Evolutionary conservation across 306 rosid species (phyloP).

Genomic region (Ziziphus jujuba): DNA sequence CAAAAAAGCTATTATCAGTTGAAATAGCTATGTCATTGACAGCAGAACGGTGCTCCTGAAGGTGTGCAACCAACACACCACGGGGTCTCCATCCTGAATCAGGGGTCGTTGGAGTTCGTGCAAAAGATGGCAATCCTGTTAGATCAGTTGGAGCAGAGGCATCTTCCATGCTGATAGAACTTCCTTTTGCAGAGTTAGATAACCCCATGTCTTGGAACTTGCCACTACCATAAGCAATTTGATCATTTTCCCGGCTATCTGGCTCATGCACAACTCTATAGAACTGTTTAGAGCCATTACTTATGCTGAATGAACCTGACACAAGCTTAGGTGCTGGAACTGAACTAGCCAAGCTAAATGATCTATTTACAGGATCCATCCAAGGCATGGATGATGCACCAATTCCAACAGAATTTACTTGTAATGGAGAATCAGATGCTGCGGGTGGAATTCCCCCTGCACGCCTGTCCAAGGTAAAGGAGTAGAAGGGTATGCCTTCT

Average conservation of each 20-base stretch:
- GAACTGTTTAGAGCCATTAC: constrained; percentile 85
- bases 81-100: constrained; percentile 99
- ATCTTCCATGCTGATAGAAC: constrained; percentile 57
- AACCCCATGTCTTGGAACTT: constrained; percentile 71
- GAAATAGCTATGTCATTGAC: constrained; percentile 90
- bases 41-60: constrained; percentile 94
- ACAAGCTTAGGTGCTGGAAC: constrained; percentile 93
- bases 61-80: constrained; percentile 95
- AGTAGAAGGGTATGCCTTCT: constrained; percentile 91
- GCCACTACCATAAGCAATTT: constrained; percentile 47
- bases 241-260: constrained; percentile 85
- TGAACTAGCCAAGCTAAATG: constrained; percentile 83
- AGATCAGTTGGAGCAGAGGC: constrained; percentile 56
- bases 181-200: constrained; percentile 54
- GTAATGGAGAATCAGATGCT: constrained; percentile 75
- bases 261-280: constrained; percentile 98
- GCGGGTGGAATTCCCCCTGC: constrained; percentile 68
- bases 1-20: constrained; percentile 84
- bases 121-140: constrained; percentile 61
- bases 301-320: constrained; percentile 78
- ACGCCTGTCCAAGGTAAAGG: constrained; percentile 82
- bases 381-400: constrained; percentile 92
- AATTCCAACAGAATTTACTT: constrained; percentile 66
- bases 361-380: constrained; percentile 83
- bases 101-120: constrained; percentile 60